phyloP scores from a whole-genome alignment of 257 asterid species.

The Solanum dulcamara region DNA sequence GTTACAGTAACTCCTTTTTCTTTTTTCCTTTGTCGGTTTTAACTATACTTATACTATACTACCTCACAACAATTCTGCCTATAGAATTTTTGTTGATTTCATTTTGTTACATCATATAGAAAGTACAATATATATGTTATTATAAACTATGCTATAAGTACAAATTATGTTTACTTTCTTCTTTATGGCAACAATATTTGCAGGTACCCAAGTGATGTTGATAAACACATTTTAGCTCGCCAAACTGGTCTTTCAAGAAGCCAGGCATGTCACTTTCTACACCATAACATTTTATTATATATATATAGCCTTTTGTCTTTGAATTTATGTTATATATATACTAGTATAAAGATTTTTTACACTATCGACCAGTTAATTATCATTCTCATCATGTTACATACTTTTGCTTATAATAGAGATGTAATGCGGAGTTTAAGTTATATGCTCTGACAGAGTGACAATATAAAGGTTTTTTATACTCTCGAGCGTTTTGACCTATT shows the following conservation, averaged over 20 bases:
- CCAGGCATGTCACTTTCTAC: constrained; percentile 62
- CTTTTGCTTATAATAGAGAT: neutral
- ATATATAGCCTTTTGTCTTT: neutral
- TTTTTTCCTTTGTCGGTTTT: neutral
- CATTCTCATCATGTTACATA: neutral
- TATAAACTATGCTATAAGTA: neutral
- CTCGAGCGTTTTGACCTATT: neutral
- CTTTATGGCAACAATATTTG: neutral
- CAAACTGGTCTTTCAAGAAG: constrained; percentile 98
- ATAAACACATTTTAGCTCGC: constrained; percentile 90
- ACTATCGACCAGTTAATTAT: neutral
- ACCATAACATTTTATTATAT: too few relatives aligned
- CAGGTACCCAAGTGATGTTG: constrained; percentile 99
- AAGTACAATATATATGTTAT: neutral
- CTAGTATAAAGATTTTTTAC: neutral
- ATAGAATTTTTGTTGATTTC: neutral
- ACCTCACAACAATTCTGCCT: neutral
- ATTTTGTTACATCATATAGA: neutral
- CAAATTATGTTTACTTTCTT: neutral
- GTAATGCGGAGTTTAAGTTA: neutral
- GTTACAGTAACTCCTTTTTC: neutral
- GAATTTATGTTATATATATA: neutral
- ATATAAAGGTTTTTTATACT: neutral
- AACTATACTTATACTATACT: neutral
- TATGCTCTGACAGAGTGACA: neutral